Base-by-base conservation (phyloP, 2,329 filamentous ascomycete genomes). In the Hypomyces rosellus region DNA sequence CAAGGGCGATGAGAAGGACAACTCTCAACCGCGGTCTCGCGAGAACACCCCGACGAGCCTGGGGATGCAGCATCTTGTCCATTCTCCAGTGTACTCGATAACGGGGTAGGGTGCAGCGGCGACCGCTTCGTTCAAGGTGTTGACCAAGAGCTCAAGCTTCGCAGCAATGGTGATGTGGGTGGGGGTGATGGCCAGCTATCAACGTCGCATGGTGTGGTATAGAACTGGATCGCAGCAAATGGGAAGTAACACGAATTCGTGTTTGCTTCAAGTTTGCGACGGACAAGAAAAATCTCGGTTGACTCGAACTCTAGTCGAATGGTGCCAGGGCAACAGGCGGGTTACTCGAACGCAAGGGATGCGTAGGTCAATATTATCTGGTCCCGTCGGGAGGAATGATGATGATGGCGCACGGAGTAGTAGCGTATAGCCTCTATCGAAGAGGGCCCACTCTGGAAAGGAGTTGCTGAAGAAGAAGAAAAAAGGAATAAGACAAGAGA, bases 21-120 rank as follows among this genome's bases (percentile, higher is more conserved):
- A 69, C 64, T 59, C 67, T 72, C 48, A 72, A 70, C 52, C 73
- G 65, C 42, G 71, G 63, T 49, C 71, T 62, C 55, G 63, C 57
- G 51, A 63, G 55, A 46, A 65, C 55, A 47, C 61, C 58, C 48
- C 64, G 65, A 50, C 63, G 55, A 30, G 53, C 57, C 41, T 63
- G 57, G 34, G 62, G 56, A 37, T 61, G 61, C 53, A 68, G 62
- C 61, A 67, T 67, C 52, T 67, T 70, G 50, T 54, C 56, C 63
- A 60, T 58, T 48, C 48, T 52, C 49, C 34, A 5, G 53, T 37
- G 25, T 12, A 22, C 8, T 46, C 13, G 25, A 34, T 30, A 30
- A 30, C 25, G 38, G 11, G 33, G 13, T 34, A 11, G 7, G 20
- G 30, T 16, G 15, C 7, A 33, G 15, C 20, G 30, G 15, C 43